phyloP scores from a whole-genome alignment of 2,329 filamentous ascomycete species.

The Annulohypoxylon truncatum region DNA sequence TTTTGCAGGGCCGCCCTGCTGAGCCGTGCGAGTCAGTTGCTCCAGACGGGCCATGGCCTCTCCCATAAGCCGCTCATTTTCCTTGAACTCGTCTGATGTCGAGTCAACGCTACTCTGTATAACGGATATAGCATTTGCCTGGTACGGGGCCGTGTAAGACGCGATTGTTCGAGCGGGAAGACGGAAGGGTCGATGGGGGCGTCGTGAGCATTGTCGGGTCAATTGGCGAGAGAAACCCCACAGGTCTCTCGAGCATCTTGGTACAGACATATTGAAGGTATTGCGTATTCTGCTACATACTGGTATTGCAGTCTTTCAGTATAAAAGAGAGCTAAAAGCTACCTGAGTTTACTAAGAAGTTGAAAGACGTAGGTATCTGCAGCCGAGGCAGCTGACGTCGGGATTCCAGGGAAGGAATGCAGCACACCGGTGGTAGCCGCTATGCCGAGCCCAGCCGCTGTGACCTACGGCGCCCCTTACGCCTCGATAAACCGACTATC shows the following conservation, averaged over 20 bases:
- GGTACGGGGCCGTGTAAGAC: conserved; percentile 82
- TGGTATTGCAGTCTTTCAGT: conserved; percentile 24
- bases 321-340: conserved; percentile 23
- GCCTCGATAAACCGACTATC: conserved; percentile 8
- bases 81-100: conserved; percentile 79
- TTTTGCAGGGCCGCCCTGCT: conserved; percentile 82
- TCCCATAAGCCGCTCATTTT: conserved; percentile 83
- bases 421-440: conserved; percentile 34
- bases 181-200: conserved; percentile 46
- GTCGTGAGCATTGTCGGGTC: conserved; percentile 50
- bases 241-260: conserved; percentile 60
- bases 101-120: conserved; percentile 82
- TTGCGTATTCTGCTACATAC: conserved; percentile 26
- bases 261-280: conserved; percentile 58
- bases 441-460: conserved; percentile 38
- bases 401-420: conserved; percentile 17
- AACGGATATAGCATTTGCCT: conserved; percentile 84
- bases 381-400: conserved; percentile 39
- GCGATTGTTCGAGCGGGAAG: conserved; percentile 62
- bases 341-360: conserved; percentile 29
- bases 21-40: conserved; percentile 75
- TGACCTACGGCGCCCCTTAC: conserved; percentile 2
- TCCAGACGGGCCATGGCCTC: conserved; percentile 77
- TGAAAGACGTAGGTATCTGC: conserved; percentile 16
- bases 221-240: conserved; percentile 58